Evolutionary conservation across 768 basidiomycete genomes (phyloP), one percentile per base, ranked within the genome.

Genomic region (Pleurotus tuber-regium): DNA sequence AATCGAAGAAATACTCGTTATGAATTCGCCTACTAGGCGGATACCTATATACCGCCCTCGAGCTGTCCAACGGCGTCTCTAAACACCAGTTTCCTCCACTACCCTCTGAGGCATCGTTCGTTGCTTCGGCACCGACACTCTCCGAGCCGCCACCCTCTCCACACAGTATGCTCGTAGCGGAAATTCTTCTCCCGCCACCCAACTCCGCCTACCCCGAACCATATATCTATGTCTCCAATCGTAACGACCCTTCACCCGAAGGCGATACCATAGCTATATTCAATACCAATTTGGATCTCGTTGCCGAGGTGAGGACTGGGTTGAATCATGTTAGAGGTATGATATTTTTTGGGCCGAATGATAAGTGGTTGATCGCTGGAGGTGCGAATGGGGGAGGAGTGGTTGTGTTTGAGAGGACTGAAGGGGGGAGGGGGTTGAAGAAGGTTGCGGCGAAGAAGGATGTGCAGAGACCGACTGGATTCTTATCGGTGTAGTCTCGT

Each of bases 221-320:
- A 2, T 85, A 85, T 63, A 68, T 91, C 12, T 92, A 89, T 61
- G 68, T 80, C 9, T 86, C 89, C 3, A 92, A 91, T 65, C 76
- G 90, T 26, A 84, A 89, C 58, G 83, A 89, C 59, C 83, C 83
- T 4, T 76, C 80, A 18, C 71, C 80, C 0, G 80, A 76, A 40
- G 88, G 89, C 19, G 89, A 92, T 63, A 79, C 79, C 25, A 80
- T 92, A 55, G 76, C 87, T 4, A 77, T 91, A 26, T 90, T 86
- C 67, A 72, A 78, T 5, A 71, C 84, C 36, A 70, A 71, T 7
- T 69, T 82, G 2, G 70, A 77, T 53, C 70, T 85, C 35, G 71
- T 86, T 8, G 69, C 66, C 4, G 87, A 91, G 61, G 76, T 89
- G 16, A 73, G 81, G 43, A 84, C 86, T 0, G 88, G 88, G 2